Percentiles rank a stretch among this genome's conserved stretches.
Conservation (phyloP, 768 basidiomycete species). For the Multifurca ochricompacta region DNA sequence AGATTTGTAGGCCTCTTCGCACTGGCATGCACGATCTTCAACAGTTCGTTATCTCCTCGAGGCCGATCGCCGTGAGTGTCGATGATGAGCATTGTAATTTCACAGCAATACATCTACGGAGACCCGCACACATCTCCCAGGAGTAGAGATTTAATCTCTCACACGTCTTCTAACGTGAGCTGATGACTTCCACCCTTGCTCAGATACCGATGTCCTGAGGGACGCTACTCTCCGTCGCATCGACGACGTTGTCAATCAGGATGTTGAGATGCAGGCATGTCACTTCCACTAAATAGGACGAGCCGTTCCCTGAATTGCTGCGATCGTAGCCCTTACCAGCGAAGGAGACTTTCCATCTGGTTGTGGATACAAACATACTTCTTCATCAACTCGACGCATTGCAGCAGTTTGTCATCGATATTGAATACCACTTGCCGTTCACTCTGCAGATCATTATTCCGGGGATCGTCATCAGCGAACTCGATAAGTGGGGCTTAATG, state of each 20-base stretch:
- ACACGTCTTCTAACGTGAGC: background rate
- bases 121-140: background rate
- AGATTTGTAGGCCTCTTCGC: background rate
- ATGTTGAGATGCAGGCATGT: constrained; percentile 67
- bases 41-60: background rate
- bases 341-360: constrained; percentile 36
- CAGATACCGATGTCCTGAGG: background rate
- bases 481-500: constrained; percentile 56
- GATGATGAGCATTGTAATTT: background rate
- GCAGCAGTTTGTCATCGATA: constrained; percentile 55
- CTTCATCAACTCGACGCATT: constrained; percentile 59
- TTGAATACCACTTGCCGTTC: constrained; percentile 42
- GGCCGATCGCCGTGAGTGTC: background rate
- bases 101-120: background rate
- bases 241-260: constrained; percentile 50
- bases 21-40: background rate
- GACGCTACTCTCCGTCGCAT: constrained; percentile 43
- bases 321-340: constrained; percentile 3
- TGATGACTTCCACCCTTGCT: background rate
- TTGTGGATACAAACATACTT: constrained; percentile 77
- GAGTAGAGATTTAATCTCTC: background rate
- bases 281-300: background rate
- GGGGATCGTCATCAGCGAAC: constrained; percentile 65
- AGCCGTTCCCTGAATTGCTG: background rate
- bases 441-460: constrained; percentile 56